A percentile compares a stretch with the other conserved stretches of the same genome.
Conservation (phyloP, 2,329 filamentous ascomycete genomes). For the Tolypocladium tundrense region DNA sequence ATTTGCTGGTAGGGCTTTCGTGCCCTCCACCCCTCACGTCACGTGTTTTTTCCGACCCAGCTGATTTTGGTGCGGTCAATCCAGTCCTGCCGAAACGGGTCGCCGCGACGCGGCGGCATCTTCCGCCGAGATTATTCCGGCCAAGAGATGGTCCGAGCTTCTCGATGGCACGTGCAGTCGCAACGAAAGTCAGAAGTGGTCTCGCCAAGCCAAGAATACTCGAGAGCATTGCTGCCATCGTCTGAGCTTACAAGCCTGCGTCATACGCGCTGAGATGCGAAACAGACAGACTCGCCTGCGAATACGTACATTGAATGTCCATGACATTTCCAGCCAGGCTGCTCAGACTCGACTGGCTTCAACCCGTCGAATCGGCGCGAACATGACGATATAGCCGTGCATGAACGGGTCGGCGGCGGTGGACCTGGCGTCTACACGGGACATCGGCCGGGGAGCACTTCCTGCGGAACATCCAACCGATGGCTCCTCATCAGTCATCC, state of each 20-base stretch:
- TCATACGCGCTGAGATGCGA: background rate
- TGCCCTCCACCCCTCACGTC: constrained; percentile 26
- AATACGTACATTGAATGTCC: background rate
- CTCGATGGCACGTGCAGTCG: background rate
- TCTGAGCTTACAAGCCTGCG: background rate
- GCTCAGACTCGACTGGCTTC: background rate
- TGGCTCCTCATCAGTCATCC: background rate
- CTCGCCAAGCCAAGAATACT: background rate
- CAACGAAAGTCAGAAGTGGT: background rate
- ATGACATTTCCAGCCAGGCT: background rate
- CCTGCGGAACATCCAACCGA: background rate
- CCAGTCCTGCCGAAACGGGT: background rate
- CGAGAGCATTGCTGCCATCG: background rate
- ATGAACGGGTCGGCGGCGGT: background rate
- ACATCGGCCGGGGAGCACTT: background rate
- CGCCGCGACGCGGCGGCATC: background rate
- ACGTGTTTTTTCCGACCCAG: constrained; percentile 7
- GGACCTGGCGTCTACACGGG: background rate
- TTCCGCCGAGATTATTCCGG: background rate
- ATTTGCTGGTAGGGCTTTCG: constrained; percentile 28
- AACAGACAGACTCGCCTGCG: background rate
- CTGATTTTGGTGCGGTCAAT: background rate
- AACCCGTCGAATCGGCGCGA: background rate
- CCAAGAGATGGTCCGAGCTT: background rate
- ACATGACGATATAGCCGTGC: background rate